Percentiles rank a stretch among this genome's conserved stretches.
Evolutionary conservation across 2,329 filamentous ascomycete species (phyloP).

Genomic region (Alternaria burnsii): DNA sequence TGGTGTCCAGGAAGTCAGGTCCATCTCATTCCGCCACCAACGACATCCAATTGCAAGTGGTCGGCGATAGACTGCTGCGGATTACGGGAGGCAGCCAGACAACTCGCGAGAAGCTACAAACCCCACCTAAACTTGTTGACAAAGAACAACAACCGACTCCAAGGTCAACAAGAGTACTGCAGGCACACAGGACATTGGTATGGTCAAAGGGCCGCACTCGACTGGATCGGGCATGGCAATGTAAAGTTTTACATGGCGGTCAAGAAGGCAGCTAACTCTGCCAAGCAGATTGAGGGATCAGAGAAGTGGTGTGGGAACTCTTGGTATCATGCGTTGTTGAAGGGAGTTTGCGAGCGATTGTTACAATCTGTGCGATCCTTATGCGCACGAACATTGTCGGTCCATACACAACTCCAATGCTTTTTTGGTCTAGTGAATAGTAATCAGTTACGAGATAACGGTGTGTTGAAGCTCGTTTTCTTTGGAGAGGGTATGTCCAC

Average conservation of each 20-base stretch:
- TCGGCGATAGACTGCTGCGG: neutral
- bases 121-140: neutral
- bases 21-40: slow-evolving; percentile 5
- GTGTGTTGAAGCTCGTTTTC: neutral
- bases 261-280: neutral
- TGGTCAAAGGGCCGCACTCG: neutral
- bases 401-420: neutral
- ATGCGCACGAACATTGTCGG: neutral
- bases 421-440: neutral
- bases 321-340: slow-evolving; percentile 1
- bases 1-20: slow-evolving; percentile 8
- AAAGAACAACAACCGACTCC: neutral
- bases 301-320: neutral
- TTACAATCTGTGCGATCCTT: neutral
- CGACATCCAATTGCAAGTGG: neutral
- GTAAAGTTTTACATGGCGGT: neutral
- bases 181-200: neutral
- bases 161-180: neutral
- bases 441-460: neutral
- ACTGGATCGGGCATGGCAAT: neutral
- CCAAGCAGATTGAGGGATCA: neutral
- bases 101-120: neutral
- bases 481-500: neutral
- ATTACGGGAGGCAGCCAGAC: neutral
- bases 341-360: neutral